Evolutionary conservation across 371 early-diverging fungal species (phyloP).

Genomic region (Lichtheimia corymbifera): DNA sequence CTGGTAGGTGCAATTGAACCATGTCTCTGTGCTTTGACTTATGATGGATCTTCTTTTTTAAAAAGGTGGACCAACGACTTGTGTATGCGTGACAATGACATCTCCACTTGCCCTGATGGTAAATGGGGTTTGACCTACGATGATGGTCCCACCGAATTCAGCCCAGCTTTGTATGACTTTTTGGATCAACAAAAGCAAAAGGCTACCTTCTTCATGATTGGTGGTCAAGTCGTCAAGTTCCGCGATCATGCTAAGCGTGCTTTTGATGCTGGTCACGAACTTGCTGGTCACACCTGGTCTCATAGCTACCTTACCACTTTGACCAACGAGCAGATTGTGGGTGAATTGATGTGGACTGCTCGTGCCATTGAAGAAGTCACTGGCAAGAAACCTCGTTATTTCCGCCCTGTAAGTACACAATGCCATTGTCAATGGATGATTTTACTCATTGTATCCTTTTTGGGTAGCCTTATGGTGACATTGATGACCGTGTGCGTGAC

Average conservation of each 20-base stretch:
- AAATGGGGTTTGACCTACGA: constrained; percentile 61
- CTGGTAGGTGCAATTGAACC: background rate
- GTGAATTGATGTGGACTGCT: constrained; percentile 72
- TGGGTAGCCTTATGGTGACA: constrained; percentile 60
- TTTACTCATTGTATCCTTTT: background rate
- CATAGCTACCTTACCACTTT: constrained; percentile 63
- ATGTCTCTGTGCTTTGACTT: no score
- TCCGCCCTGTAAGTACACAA: constrained; percentile 40
- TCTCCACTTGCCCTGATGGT: constrained; percentile 53
- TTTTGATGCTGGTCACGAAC: constrained; percentile 46
- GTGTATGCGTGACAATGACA: constrained; percentile 47
- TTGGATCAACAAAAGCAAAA: constrained; percentile 55
- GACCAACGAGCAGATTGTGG: constrained; percentile 66
- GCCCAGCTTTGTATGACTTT: constrained; percentile 48
- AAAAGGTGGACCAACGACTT: background rate
- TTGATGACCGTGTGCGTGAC: constrained; percentile 67
- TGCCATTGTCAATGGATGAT: background rate
- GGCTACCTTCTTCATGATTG: constrained; percentile 68
- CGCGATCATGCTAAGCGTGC: constrained; percentile 55
- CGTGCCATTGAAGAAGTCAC: constrained; percentile 62
- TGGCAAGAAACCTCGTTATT: constrained; percentile 49
- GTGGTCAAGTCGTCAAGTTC: constrained; percentile 56
- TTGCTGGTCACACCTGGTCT: constrained; percentile 57
- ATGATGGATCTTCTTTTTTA: background rate
- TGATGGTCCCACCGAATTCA: constrained; percentile 60